Evolutionary conservation across 2,329 filamentous ascomycete genomes (phyloP).

Genomic region (Aspergillus calidoustus): DNA sequence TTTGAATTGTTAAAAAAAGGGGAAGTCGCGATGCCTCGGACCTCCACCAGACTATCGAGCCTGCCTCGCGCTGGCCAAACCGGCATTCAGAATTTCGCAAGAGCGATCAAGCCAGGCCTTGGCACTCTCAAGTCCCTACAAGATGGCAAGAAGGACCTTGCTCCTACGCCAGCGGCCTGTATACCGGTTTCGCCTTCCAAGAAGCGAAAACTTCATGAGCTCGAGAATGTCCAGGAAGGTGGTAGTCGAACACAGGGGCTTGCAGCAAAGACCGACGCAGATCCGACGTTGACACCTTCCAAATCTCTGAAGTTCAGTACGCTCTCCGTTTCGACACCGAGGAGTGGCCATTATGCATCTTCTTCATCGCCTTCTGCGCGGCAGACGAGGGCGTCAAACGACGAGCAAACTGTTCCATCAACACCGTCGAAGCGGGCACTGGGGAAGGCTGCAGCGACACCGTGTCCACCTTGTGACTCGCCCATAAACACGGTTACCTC

Average conservation of each 20-base stretch:
- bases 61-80: constrained; percentile 37
- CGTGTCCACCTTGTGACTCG: neutral
- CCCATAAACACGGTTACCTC: neutral
- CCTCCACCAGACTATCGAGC: constrained; percentile 35
- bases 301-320: constrained; percentile 30
- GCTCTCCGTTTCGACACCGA: constrained; percentile 38
- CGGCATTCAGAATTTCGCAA: constrained; percentile 52
- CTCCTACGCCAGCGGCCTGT: constrained; percentile 19
- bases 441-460: neutral
- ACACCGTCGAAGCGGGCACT: constrained; percentile 33
- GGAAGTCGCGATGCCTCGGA: constrained; percentile 38
- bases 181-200: constrained; percentile 43
- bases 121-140: constrained; percentile 6
- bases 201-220: constrained; percentile 45
- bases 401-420: constrained; percentile 16
- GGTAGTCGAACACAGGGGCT: constrained; percentile 15
- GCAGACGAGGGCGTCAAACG: neutral
- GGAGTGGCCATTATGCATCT: constrained; percentile 33
- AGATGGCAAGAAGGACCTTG: constrained; percentile 36
- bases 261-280: neutral
- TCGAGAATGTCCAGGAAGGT: constrained; percentile 37
- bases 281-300: constrained; percentile 41
- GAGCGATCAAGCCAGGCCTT: constrained; percentile 48
- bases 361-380: constrained; percentile 18
- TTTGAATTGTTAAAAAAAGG: constrained; percentile 1